A percentile compares a stretch with the other conserved stretches of the same genome.
Conservation (phyloP, 148 eudicot genomes). For the Nyssa sinensis region DNA sequence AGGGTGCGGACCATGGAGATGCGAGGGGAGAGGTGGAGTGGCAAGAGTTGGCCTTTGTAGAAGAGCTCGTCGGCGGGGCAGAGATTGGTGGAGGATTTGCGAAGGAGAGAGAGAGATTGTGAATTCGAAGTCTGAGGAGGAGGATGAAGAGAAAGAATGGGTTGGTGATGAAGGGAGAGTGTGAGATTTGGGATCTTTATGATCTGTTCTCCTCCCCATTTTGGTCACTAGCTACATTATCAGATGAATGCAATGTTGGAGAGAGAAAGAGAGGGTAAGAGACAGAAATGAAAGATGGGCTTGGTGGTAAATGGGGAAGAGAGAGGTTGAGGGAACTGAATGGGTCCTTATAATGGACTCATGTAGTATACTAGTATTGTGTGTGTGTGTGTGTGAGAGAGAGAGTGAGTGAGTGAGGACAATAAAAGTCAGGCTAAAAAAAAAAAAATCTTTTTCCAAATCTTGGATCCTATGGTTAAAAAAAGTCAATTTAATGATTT, state of each 20-base stretch:
- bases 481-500: too few species aligned
- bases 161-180: constrained; percentile 87
- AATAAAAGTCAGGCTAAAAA: too few species aligned
- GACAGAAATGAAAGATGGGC: background rate
- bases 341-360: background rate
- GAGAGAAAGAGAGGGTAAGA: constrained; percentile 3
- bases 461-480: too few species aligned
- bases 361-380: too few species aligned
- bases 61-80: constrained; percentile 92
- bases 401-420: too few species aligned
- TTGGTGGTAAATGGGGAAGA: background rate
- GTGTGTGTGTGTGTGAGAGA: too few species aligned
- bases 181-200: constrained; percentile 59
- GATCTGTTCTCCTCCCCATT: constrained; percentile 42
- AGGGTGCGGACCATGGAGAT: constrained; percentile 82
- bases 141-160: constrained; percentile 52
- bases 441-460: too few species aligned
- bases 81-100: constrained; percentile 57
- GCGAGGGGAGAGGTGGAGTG: constrained; percentile 78
- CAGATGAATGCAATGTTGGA: background rate
- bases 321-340: background rate
- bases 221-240: constrained; percentile 15
- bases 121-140: constrained; percentile 87
- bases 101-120: constrained; percentile 63
- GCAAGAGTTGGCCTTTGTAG: constrained; percentile 85